Conservation (phyloP, 768 basidiomycete genomes). For the Boletus edulis region DNA sequence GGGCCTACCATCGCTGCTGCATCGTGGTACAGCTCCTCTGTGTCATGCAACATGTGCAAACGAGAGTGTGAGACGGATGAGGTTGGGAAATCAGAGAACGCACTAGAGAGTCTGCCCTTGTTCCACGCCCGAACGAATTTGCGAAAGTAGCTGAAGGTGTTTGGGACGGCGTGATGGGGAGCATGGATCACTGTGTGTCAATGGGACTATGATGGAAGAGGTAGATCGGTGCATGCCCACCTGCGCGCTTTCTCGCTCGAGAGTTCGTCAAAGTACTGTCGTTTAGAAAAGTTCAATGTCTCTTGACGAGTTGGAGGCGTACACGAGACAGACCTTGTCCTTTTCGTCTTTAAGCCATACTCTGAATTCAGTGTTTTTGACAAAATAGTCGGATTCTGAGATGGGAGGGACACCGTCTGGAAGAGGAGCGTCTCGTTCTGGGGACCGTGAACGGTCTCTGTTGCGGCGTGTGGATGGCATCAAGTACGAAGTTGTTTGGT, state of each 20-base stretch:
- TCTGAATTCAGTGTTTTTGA: constrained; percentile 84
- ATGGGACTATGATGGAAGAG: constrained; percentile 8
- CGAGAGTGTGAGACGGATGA: background rate
- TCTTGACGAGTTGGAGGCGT: background rate
- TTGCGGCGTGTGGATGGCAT: background rate
- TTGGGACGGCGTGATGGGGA: constrained; percentile 2
- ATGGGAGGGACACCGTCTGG: constrained; percentile 62
- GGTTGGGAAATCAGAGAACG: constrained; percentile 1
- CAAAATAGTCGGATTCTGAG: constrained; percentile 83
- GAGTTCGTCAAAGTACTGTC: constrained; percentile 65
- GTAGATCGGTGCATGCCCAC: constrained; percentile 35
- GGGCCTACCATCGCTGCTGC: constrained; percentile 52
- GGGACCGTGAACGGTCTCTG: background rate
- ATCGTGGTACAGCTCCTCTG: constrained; percentile 60
- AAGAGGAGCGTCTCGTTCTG: constrained; percentile 29
- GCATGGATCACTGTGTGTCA: constrained; percentile 7
- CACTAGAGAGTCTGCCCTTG: constrained; percentile 68
- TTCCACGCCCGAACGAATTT: constrained; percentile 95
- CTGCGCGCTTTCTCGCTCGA: constrained; percentile 79
- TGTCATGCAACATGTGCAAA: background rate
- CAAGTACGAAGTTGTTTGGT: background rate
- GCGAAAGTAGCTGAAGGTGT: constrained; percentile 69
- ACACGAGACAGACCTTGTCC: constrained; percentile 43
- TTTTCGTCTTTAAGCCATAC: constrained; percentile 81
- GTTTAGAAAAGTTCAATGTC: background rate